phyloP scores from a whole-genome alignment of 2,329 filamentous ascomycete species.

The Paecilomyces variotii region DNA sequence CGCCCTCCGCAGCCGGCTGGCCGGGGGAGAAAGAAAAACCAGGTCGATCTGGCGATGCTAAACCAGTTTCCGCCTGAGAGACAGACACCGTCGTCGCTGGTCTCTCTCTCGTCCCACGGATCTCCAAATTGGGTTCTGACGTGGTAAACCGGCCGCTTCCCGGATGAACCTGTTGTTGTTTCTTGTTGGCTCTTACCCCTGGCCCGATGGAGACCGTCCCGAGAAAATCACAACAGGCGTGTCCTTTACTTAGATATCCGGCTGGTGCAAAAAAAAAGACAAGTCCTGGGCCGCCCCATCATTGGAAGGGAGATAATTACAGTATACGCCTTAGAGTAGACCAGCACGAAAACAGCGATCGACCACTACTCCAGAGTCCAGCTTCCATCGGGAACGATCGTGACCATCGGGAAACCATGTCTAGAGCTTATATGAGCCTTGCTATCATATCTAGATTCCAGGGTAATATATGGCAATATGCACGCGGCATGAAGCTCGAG shows the following conservation, averaged over 20 bases:
- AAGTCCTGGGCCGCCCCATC: background rate
- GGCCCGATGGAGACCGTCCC: background rate
- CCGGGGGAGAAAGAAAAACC: background rate
- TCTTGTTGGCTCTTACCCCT: background rate
- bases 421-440: background rate
- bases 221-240: background rate
- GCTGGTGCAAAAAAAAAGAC: background rate
- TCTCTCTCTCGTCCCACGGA: background rate
- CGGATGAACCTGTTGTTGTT: background rate
- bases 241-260: background rate
- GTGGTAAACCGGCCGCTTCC: background rate
- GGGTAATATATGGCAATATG: background rate
- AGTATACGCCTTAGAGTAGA: background rate
- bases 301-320: background rate
- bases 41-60: background rate
- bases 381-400: background rate
- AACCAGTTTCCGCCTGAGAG: background rate
- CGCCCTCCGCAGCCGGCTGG: background rate
- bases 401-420: background rate
- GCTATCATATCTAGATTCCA: background rate
- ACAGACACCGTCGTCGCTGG: background rate
- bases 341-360: background rate
- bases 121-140: background rate
- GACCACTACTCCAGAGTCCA: background rate
- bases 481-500: background rate